These are phyloP conservation scores for Davidsoniella eucalypti DNA, from an alignment of 2,329 filamentous ascomycete species.

Conservation along the genomic window DNA sequence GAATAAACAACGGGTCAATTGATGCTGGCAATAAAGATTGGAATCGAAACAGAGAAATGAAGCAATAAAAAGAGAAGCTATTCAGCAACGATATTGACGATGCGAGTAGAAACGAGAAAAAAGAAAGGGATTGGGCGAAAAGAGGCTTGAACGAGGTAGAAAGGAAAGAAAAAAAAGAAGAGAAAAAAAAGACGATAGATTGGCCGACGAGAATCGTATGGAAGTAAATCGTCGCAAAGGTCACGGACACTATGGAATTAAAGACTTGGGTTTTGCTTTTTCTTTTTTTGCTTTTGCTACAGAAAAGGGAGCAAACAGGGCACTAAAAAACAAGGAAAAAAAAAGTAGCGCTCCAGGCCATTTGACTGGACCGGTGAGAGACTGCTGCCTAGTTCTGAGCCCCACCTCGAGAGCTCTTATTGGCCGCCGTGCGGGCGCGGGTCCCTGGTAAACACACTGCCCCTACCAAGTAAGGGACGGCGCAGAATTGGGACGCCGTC, in stretches of 20 bases:
- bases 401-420: conserved; percentile 1
- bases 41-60: too few species aligned
- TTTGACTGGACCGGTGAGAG: conserved; percentile 6
- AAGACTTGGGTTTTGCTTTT: too few species aligned
- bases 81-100: too few species aligned
- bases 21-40: too few species aligned
- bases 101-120: too few species aligned
- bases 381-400: conserved; percentile 7
- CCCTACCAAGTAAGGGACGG: not conserved
- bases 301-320: not conserved
- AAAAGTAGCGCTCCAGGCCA: conserved; percentile 1
- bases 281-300: too few species aligned
- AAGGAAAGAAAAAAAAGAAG: conserved; percentile 4
- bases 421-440: not conserved
- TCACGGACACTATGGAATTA: not conserved
- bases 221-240: not conserved
- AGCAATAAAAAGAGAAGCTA: too few species aligned
- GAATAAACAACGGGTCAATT: too few species aligned
- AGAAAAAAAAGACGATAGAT: not conserved
- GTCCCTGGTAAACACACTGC: not conserved
- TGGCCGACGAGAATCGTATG: not conserved
- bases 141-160: not conserved
- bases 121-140: too few species aligned
- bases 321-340: not conserved
- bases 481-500: not conserved